A percentile compares a stretch with the other conserved stretches of the same genome.
phyloP scores from a whole-genome alignment of 2,329 filamentous ascomycete species.

The Harringtonia aguacate region DNA sequence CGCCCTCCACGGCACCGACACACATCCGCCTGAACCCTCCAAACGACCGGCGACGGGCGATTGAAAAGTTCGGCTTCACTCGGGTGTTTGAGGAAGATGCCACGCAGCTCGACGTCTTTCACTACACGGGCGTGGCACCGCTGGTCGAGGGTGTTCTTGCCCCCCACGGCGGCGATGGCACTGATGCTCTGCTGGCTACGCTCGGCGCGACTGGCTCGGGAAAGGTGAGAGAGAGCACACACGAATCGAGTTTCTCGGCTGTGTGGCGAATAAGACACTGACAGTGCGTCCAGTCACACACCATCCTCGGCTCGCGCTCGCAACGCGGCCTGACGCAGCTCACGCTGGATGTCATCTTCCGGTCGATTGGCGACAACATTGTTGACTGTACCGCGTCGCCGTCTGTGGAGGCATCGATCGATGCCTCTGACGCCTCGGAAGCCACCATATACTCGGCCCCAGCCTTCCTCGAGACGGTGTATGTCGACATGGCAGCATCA shows the following conservation, averaged over 20 bases:
- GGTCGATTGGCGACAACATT: conserved; percentile 63
- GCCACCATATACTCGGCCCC: conserved; percentile 64
- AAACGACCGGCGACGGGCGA: conserved; percentile 73
- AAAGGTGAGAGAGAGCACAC: too few relatives aligned
- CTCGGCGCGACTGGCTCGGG: conserved; percentile 91
- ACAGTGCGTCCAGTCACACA: conserved; percentile 67
- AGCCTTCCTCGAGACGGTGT: conserved; percentile 69
- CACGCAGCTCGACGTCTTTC: conserved; percentile 77
- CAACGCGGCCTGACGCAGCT: conserved; percentile 90
- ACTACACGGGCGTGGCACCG: conserved; percentile 62
- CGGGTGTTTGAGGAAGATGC: conserved; percentile 83
- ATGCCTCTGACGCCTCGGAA: conserved; percentile 70
- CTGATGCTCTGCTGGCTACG: conserved; percentile 84
- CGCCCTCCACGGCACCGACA: conserved; percentile 36
- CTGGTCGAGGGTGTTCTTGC: conserved; percentile 76
- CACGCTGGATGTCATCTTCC: conserved; percentile 79
- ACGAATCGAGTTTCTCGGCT: too few relatives aligned
- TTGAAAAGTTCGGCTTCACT: conserved; percentile 93
- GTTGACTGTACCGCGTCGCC: conserved; percentile 49
- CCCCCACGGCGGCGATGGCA: conserved; percentile 60
- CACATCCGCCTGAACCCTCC: conserved; percentile 73
- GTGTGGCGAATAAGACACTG: not conserved
- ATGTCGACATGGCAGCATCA: conserved; percentile 50
- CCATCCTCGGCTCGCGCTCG: conserved; percentile 77
- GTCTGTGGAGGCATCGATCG: conserved; percentile 61